These are phyloP conservation scores for Baeospora myosura DNA, from an alignment of 1,284 basidiomycete genomes.

Conservation along the genomic window DNA sequence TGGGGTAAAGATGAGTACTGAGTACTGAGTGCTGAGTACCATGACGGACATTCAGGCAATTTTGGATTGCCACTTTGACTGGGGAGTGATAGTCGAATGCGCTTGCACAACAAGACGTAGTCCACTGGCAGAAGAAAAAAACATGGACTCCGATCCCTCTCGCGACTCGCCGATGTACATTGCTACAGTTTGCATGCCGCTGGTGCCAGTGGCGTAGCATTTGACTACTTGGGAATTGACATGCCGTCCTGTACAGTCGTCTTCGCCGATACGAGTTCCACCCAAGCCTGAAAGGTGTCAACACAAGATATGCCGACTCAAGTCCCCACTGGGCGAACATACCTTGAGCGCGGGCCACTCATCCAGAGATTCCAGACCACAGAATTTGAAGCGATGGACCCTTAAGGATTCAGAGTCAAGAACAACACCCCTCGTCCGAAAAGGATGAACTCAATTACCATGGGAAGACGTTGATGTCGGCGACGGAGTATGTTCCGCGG, in stretches of 20 bases:
- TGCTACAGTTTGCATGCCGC: too few species aligned
- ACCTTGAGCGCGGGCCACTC: constrained; percentile 55
- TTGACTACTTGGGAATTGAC: neutral
- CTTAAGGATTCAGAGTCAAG: constrained; percentile 27
- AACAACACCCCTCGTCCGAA: neutral
- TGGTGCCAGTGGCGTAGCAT: too few species aligned
- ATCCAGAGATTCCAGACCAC: constrained; percentile 43
- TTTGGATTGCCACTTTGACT: too few species aligned
- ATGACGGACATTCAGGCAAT: too few species aligned
- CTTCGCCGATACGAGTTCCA: neutral
- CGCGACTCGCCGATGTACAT: too few species aligned
- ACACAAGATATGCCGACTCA: neutral
- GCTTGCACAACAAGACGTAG: too few species aligned
- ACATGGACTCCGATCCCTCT: too few species aligned
- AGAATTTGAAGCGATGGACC: constrained; percentile 36
- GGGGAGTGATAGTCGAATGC: too few species aligned
- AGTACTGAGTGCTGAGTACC: too few species aligned
- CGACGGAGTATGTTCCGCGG: constrained; percentile 57
- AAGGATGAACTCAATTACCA: constrained; percentile 30
- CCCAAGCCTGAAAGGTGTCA: neutral
- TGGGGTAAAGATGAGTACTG: too few species aligned
- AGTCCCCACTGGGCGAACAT: constrained; percentile 4
- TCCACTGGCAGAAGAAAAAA: too few species aligned
- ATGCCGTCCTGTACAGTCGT: neutral
- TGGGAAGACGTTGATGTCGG: constrained; percentile 53